Evolutionary conservation across 805 yeast species (phyloP).

Genomic region (Wickerhamiella occidentalis): DNA sequence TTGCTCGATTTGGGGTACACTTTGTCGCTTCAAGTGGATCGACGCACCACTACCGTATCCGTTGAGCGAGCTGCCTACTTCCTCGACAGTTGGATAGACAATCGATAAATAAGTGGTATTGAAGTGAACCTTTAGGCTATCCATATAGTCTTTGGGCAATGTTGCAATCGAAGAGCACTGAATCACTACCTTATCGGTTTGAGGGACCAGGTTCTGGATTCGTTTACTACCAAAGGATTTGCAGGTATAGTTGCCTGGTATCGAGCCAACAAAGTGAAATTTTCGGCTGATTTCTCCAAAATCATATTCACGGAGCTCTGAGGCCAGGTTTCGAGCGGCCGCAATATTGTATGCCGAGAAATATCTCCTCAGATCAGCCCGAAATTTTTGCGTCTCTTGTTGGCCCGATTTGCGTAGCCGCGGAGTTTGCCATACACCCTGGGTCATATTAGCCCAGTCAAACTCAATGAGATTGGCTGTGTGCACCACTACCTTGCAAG

Average conservation of each 20-base stretch:
- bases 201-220: constrained; percentile 14
- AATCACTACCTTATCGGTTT: constrained; percentile 8
- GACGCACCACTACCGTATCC: constrained; percentile 42
- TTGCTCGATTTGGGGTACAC: constrained; percentile 28
- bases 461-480: constrained; percentile 26
- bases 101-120: constrained; percentile 26
- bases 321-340: constrained; percentile 13
- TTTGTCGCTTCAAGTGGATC: constrained; percentile 34
- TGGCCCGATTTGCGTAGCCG: constrained; percentile 11
- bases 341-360: constrained; percentile 19
- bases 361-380: constrained; percentile 21
- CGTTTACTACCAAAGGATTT: constrained; percentile 20
- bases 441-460: constrained; percentile 27
- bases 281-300: constrained; percentile 18
- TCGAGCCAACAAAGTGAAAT: constrained; percentile 22
- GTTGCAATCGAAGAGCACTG: constrained; percentile 26
- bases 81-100: constrained; percentile 36
- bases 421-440: constrained; percentile 26
- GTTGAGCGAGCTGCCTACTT: constrained; percentile 31
- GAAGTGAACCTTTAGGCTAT: constrained; percentile 22
- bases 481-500: constrained; percentile 24
- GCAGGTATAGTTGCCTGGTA: constrained; percentile 22
- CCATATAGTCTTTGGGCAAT: constrained; percentile 15
- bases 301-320: constrained; percentile 19
- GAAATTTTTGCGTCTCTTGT: constrained; percentile 17